Conservation (phyloP, 257 asterid genomes). For the Nicotiana undulata region DNA sequence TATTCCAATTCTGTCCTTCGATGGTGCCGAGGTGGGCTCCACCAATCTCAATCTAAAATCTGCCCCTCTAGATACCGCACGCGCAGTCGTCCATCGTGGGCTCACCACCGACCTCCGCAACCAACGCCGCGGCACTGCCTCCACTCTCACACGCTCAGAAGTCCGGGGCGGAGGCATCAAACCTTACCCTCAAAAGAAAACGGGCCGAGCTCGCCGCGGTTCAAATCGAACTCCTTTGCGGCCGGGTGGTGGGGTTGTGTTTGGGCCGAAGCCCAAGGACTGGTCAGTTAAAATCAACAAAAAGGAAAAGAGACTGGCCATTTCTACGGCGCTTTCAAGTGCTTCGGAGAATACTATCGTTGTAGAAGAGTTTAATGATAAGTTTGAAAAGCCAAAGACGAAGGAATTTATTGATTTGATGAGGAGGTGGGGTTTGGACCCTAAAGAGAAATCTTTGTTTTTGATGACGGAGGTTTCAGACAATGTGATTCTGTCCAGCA, state of each 20-base stretch:
- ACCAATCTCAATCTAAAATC: slow-evolving; percentile 64
- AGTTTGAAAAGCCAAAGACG: slow-evolving; percentile 80
- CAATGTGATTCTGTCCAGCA: slow-evolving; percentile 57
- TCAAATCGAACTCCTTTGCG: slow-evolving; percentile 87
- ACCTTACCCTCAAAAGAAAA: slow-evolving; percentile 83
- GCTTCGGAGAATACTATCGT: slow-evolving; percentile 65
- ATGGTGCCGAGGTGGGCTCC: slow-evolving; percentile 72
- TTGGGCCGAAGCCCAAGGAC: slow-evolving; percentile 94
- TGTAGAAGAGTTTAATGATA: slow-evolving; percentile 71
- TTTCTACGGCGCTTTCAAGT: slow-evolving; percentile 81
- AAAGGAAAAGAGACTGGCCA: slow-evolving; percentile 81
- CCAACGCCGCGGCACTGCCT: slow-evolving; percentile 91
- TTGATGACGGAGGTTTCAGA: slow-evolving; percentile 73
- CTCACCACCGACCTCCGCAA: slow-evolving; percentile 81
- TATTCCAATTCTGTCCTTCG: slow-evolving; percentile 77
- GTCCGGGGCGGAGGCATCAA: slow-evolving; percentile 89
- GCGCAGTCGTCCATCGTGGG: slow-evolving; percentile 98
- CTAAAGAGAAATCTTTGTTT: slow-evolving; percentile 72
- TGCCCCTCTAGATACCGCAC: slow-evolving; percentile 81
- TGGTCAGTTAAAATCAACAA: slow-evolving; percentile 84
- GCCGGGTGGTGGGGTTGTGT: slow-evolving; percentile 92
- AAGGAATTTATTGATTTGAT: slow-evolving; percentile 70
- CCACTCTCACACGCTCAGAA: slow-evolving; percentile 91
- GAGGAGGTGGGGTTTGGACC: slow-evolving; percentile 80
- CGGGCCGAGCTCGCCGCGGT: slow-evolving; percentile 90